phyloP scores from a whole-genome alignment of 139 green algal genomes.

The Eudorina sp. region DNA sequence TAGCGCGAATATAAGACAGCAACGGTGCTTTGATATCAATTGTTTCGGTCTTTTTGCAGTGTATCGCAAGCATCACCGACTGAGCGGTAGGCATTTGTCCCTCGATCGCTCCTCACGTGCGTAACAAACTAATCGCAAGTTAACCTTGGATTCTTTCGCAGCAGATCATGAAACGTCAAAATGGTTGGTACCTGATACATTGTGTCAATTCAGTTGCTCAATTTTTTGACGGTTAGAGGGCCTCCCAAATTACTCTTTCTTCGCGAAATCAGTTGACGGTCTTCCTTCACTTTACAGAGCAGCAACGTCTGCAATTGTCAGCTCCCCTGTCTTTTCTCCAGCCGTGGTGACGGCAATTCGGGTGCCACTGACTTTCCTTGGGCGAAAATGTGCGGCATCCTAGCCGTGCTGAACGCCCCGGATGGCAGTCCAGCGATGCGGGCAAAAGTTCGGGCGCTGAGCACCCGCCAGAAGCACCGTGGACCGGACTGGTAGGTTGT shows the following conservation, averaged over 20 bases:
- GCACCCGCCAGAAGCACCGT: constrained; percentile 76
- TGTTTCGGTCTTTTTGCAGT: constrained; percentile 84
- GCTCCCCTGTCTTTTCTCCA: too few relatives aligned
- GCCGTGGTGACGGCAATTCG: too few relatives aligned
- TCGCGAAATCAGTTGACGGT: too few relatives aligned
- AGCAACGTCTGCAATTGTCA: too few relatives aligned
- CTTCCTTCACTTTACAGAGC: too few relatives aligned
- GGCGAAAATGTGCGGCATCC: constrained; percentile 81
- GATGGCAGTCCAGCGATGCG: constrained; percentile 71
- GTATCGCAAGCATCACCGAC: constrained; percentile 76
- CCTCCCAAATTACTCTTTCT: too few relatives aligned
- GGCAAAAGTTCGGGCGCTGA: constrained; percentile 66
- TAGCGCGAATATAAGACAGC: constrained; percentile 72
- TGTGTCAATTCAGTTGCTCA: too few relatives aligned
- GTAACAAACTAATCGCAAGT: too few relatives aligned
- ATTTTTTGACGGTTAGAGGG: too few relatives aligned
- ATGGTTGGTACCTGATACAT: too few relatives aligned
- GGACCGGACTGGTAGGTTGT: constrained; percentile 83
- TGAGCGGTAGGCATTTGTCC: constrained; percentile 57
- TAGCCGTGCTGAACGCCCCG: constrained; percentile 70
- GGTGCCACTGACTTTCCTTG: neutral
- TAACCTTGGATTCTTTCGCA: too few relatives aligned
- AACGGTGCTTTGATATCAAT: constrained; percentile 82
- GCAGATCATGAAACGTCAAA: too few relatives aligned
- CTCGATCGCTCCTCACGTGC: neutral